Base-by-base conservation (phyloP, 2,329 filamentous ascomycete genomes). In the Juglanconis sp. region DNA sequence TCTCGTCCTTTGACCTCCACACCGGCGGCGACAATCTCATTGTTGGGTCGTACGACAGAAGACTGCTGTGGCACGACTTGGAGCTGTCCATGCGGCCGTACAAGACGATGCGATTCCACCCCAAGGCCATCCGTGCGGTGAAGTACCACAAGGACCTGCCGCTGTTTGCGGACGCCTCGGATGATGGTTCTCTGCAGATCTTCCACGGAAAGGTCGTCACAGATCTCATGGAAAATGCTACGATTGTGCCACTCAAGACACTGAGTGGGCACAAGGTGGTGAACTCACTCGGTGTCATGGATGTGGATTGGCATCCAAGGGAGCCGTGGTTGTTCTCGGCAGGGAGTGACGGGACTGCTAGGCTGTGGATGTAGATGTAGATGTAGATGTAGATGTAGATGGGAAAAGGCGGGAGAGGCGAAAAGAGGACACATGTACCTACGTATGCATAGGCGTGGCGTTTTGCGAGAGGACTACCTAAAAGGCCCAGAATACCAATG, bases 171-270 rank as follows among this genome's bases (percentile, higher is more conserved):
- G 94, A 98, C 72, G 92, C 92, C 24, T 95, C 90, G 73, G 96
- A 99, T 72, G 95, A 99, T 73, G 95, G 95, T 34, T 92, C 89
- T 24, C 78, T 98, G 66, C 95, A 99, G 74, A 90, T 99, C 57
- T 98, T 98, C 85, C 94, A 98, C 73, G 94, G 92, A 59, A 96
- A 94, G 76, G 94, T 98, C 34, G 92, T 96, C 35, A 92, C 88
- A 63, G 95, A 99, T 73, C 81, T 96, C 72, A 91, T 99, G 85
- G 92, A 96, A 79, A 96, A 96, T 70, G 93, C 95, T 6, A 96
- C 89, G 13, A 96, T 99, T 70, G 95, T 98, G 55, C 95, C 95
- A 8, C 83, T 99, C 64, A 99, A 98, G 82, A 92, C 96, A 70
- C 82, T 99, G 53, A 89, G 86, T 70, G 95, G 95, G 1, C 95